A percentile compares a stretch with the other conserved stretches of the same genome.
These are phyloP conservation scores for Chrysosporium keratinophilum DNA, from an alignment of 2,329 filamentous ascomycete species.

Conservation along the genomic window DNA sequence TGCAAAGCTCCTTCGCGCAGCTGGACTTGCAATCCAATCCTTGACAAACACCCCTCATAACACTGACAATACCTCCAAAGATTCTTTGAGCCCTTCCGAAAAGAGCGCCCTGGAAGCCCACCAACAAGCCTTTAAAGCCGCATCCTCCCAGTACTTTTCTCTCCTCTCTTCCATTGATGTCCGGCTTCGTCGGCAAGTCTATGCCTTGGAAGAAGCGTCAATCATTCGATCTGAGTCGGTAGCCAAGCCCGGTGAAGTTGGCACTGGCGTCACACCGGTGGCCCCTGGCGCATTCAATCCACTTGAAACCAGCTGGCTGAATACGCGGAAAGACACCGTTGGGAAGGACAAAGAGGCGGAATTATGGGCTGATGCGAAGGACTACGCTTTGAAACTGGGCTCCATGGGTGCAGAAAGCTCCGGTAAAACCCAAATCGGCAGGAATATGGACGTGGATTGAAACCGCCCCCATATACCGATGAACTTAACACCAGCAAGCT, in stretches of 20 bases:
- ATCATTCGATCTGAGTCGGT: conserved; percentile 49
- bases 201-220: conserved; percentile 69
- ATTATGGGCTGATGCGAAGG: conserved; percentile 55
- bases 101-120: conserved; percentile 44
- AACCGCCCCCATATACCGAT: not conserved
- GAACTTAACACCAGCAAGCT: not conserved
- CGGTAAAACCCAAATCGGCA: conserved; percentile 2
- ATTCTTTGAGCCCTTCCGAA: conserved; percentile 19
- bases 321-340: conserved; percentile 71
- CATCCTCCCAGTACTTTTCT: conserved; percentile 53
- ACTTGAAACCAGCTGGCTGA: conserved; percentile 81
- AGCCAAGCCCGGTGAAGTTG: conserved; percentile 25
- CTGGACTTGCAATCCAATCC: conserved; percentile 53
- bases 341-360: conserved; percentile 76
- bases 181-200: conserved; percentile 62
- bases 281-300: conserved; percentile 38
- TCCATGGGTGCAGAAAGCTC: conserved; percentile 11
- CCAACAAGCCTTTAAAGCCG: conserved; percentile 49
- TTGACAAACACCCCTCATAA: conserved; percentile 43
- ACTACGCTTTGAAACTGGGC: conserved; percentile 41
- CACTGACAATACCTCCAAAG: conserved; percentile 19
- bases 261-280: conserved; percentile 16
- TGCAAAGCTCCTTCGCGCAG: conserved; percentile 46
- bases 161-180: conserved; percentile 66
- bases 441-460: conserved; percentile 35